Evolutionary conservation across 1,284 basidiomycete genomes (phyloP).

Genomic region (Sanghuangporus weigelae): DNA sequence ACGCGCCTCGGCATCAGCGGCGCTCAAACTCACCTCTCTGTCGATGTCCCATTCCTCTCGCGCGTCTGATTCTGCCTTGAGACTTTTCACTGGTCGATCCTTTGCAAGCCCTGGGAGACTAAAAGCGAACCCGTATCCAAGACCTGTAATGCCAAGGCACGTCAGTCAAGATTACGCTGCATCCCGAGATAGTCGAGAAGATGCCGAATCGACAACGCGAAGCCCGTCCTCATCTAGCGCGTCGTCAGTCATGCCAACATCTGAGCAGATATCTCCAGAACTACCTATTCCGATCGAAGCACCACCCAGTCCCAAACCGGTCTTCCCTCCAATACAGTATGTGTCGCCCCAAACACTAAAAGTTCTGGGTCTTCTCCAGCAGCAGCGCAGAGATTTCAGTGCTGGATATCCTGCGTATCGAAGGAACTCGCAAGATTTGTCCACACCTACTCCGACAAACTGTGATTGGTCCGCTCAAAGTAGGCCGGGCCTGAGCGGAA

Average conservation of each 20-base stretch:
- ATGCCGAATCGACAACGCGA: not conserved
- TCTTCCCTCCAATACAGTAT: not conserved
- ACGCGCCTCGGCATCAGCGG: not conserved
- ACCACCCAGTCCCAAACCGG: not conserved
- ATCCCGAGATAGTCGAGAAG: not conserved
- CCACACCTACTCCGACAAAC: not conserved
- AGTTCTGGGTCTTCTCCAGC: not conserved
- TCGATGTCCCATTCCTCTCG: not conserved
- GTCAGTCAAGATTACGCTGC: not conserved
- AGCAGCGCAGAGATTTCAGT: not conserved
- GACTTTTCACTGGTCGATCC: not conserved
- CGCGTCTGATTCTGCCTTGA: not conserved
- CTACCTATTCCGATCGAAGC: not conserved
- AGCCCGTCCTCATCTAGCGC: not conserved
- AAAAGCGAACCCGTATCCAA: not conserved
- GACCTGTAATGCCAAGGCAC: not conserved
- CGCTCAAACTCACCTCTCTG: not conserved
- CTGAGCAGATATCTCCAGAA: not conserved
- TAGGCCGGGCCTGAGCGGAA: not conserved
- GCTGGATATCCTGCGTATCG: not conserved
- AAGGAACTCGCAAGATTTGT: not conserved
- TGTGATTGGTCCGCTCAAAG: not conserved
- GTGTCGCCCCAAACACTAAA: not conserved
- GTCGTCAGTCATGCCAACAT: not conserved
- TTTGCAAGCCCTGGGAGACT: not conserved